phyloP scores from a whole-genome alignment of 2,329 filamentous ascomycete genomes.

The Colletotrichum scovillei region DNA sequence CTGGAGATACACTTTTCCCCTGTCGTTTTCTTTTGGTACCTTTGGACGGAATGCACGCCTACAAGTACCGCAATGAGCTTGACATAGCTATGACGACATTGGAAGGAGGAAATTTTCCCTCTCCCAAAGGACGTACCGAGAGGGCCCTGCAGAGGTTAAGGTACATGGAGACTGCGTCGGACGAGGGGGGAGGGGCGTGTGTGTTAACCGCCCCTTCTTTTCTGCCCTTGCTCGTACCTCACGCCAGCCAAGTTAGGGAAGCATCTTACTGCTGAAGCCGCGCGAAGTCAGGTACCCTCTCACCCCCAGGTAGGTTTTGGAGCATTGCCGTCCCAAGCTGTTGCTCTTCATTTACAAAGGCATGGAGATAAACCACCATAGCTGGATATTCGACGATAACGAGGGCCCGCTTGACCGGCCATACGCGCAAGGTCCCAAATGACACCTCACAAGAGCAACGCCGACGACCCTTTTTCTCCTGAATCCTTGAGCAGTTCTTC shows the following conservation, averaged over 20 bases:
- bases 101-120: slow-evolving; percentile 22
- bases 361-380: neutral
- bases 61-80: slow-evolving; percentile 3
- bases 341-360: neutral
- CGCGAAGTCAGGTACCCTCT: slow-evolving; percentile 6
- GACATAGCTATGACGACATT: slow-evolving; percentile 34
- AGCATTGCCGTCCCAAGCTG: neutral
- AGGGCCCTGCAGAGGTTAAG: slow-evolving; percentile 23
- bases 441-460: neutral
- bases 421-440: neutral
- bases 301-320: neutral
- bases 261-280: neutral
- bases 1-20: neutral
- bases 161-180: slow-evolving; percentile 13
- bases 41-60: neutral
- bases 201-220: neutral
- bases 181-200: neutral
- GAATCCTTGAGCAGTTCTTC: neutral
- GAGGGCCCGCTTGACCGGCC: too few species aligned
- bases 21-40: neutral
- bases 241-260: neutral
- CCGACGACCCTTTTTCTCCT: too few species aligned
- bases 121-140: slow-evolving; percentile 7
- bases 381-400: neutral
- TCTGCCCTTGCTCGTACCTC: neutral